Evolutionary conservation across 2,329 filamentous ascomycete genomes (phyloP).

Genomic region (Fusarium floridanum): DNA sequence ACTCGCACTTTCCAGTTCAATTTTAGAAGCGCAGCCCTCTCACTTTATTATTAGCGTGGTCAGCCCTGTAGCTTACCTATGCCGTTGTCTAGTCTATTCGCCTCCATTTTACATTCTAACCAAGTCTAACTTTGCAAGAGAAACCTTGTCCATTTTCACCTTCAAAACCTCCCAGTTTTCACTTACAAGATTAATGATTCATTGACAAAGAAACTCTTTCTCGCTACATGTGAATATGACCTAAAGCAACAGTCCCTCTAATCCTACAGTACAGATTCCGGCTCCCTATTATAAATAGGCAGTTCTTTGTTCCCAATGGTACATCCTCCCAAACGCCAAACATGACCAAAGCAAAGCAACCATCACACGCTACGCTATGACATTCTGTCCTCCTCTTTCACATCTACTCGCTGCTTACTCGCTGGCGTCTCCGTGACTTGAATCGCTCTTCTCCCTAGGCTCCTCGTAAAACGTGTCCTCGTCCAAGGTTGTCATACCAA

Average conservation of each 20-base stretch:
- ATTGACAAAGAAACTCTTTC: background rate
- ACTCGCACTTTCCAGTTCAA: constrained; percentile 14
- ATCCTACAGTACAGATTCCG: background rate
- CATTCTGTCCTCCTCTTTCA: constrained; percentile 3
- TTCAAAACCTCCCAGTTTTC: background rate
- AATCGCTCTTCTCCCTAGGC: constrained; percentile 39
- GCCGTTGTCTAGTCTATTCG: constrained; percentile 24
- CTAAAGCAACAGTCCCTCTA: background rate
- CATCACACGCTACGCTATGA: constrained; percentile 10
- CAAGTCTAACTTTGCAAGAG: background rate
- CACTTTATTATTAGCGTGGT: constrained; percentile 20
- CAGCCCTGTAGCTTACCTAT: constrained; percentile 31
- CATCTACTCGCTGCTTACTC: constrained; percentile 6
- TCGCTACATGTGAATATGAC: background rate
- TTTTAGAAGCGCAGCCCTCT: constrained; percentile 32
- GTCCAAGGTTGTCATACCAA: constrained; percentile 46
- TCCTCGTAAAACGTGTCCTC: constrained; percentile 44
- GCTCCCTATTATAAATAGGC: background rate
- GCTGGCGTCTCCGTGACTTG: constrained; percentile 11
- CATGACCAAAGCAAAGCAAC: constrained; percentile 13
- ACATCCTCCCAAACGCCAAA: constrained; percentile 12
- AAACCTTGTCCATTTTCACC: background rate
- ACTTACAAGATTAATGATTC: background rate
- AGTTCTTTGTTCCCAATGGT: background rate
- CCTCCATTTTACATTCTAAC: constrained; percentile 15